Evolutionary conservation across 306 rosid genomes (phyloP).

Genomic region (Corylus americana): DNA sequence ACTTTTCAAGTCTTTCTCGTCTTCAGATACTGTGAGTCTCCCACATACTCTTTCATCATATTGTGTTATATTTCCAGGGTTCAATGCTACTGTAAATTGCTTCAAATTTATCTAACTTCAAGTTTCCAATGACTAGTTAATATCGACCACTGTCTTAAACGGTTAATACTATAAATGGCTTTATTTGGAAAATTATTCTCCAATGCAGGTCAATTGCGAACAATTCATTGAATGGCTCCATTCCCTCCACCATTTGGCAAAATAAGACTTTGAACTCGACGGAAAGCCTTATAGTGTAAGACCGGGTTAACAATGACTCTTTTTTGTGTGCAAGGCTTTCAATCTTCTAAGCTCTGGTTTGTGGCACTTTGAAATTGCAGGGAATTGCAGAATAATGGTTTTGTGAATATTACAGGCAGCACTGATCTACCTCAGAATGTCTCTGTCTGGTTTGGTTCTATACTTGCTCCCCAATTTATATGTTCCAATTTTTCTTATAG

Average conservation of each 20-base stretch:
- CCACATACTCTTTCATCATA: constrained; percentile 8
- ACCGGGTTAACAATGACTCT: constrained; percentile 23
- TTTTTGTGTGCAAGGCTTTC: background rate
- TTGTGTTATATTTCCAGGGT: constrained; percentile 3
- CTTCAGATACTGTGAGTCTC: constrained; percentile 79
- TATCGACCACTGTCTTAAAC: constrained; percentile 12
- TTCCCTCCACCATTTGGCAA: constrained; percentile 76
- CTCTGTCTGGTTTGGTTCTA: constrained; percentile 66
- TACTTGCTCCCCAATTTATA: constrained; percentile 29
- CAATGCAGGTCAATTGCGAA: constrained; percentile 81
- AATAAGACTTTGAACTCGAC: constrained; percentile 38
- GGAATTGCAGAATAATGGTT: constrained; percentile 70
- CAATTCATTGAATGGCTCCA: constrained; percentile 62
- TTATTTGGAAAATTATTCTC: constrained; percentile 24
- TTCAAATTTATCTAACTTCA: background rate
- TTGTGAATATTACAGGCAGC: constrained; percentile 57
- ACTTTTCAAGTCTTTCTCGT: constrained; percentile 51
- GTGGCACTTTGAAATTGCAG: constrained; percentile 49
- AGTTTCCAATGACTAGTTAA: constrained; percentile 3
- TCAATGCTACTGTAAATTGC: background rate
- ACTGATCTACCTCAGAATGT: constrained; percentile 58
- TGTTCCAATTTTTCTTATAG: constrained; percentile 11
- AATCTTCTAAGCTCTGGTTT: constrained; percentile 19
- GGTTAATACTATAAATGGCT: constrained; percentile 7
- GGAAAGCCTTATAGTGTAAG: constrained; percentile 64